Percentiles rank a stretch among this genome's conserved stretches.
phyloP scores from a whole-genome alignment of 352 stramenopile genomes.

The Stramenopiles sp. region DNA sequence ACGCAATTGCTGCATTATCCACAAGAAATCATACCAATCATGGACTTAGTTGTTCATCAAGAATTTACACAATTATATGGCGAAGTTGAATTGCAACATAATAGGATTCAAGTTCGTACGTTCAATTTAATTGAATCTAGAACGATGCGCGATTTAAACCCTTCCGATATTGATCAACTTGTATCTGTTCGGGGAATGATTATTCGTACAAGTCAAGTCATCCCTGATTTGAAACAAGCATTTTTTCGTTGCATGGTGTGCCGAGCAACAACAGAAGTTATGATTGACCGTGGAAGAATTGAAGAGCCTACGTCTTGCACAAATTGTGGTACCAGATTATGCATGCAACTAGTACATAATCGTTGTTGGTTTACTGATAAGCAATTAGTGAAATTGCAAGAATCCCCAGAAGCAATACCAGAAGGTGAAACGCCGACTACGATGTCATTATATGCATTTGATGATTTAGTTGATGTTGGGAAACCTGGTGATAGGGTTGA shows the following conservation, averaged over 20 bases:
- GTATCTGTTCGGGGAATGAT: conserved; percentile 93
- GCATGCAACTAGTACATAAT: conserved; percentile 91
- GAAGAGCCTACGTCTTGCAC: conserved; percentile 72
- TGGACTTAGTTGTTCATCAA: conserved; percentile 84
- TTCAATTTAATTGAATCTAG: conserved; percentile 81
- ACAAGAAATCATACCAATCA: conserved; percentile 73
- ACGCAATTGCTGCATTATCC: conserved; percentile 82
- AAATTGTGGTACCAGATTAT: conserved; percentile 46
- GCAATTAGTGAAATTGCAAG: conserved; percentile 93
- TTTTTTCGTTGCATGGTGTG: conserved; percentile 89
- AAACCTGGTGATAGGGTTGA: conserved; percentile 93
- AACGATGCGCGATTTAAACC: conserved; percentile 84
- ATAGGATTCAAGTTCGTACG: conserved; percentile 73
- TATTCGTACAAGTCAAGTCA: conserved; percentile 77
- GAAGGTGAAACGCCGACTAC: conserved; percentile 86
- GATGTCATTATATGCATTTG: conserved; percentile 89
- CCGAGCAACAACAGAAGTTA: conserved; percentile 57
- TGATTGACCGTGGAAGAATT: conserved; percentile 82
- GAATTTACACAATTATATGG: conserved; percentile 46
- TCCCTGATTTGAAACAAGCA: conserved; percentile 92
- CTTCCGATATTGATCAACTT: conserved; percentile 86
- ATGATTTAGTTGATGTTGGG: conserved; percentile 94
- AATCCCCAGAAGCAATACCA: conserved; percentile 89
- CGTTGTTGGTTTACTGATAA: conserved; percentile 92
- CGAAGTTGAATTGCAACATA: conserved; percentile 25